Evolutionary conservation across 352 stramenopile genomes (phyloP), one percentile per base, ranked within the genome.

Genomic region (Synura sp.): DNA sequence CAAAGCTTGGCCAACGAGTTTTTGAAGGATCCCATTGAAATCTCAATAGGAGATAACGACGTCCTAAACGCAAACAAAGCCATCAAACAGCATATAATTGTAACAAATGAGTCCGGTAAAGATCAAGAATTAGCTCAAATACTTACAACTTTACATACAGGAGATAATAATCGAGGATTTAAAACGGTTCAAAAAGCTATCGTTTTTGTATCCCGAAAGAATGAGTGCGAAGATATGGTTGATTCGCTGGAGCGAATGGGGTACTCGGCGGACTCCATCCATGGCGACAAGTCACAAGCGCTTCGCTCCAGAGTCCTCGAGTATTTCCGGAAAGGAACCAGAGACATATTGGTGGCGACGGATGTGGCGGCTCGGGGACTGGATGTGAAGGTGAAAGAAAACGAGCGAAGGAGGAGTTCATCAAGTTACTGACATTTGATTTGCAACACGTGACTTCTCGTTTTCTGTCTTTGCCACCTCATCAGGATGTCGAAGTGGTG

Each of bases 211-310:
- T 38, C 2, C 34, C 34, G 34, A 38, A 77, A 77, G 25, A 22
- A 15, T 41, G 1, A 14, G 14, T 77, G 69, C 31, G 35, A 77
- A 36, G 5, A 38, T 27, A 5, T 76, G 33, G 35, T 38, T 7
- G 35, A 77, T 42, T 36, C 38, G 12, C 19, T 60, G 0, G 38
- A 38, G 34, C 14, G 38, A 38, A 19, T 31, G 15, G 69, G 69
- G 12, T 60, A 59, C 17, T 34, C 34, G 17, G 35, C 36, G 25
- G 69, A 77, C 27, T 34, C 69, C 27, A 29, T 99, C 80, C 97
- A 99, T 85, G 97, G 97, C 36, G 97, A 99, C 87, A 99, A 99
- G 86, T 95, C 87, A 55, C 97, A 99, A 84, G 85, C 90, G 34
- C 91, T 94, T 59, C 89, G 96, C 86, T 94, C 98, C 83, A 97